Evolutionary conservation across 371 early-diverging fungal species (phyloP).

Genomic region (Syncephalastrum racemosum): DNA sequence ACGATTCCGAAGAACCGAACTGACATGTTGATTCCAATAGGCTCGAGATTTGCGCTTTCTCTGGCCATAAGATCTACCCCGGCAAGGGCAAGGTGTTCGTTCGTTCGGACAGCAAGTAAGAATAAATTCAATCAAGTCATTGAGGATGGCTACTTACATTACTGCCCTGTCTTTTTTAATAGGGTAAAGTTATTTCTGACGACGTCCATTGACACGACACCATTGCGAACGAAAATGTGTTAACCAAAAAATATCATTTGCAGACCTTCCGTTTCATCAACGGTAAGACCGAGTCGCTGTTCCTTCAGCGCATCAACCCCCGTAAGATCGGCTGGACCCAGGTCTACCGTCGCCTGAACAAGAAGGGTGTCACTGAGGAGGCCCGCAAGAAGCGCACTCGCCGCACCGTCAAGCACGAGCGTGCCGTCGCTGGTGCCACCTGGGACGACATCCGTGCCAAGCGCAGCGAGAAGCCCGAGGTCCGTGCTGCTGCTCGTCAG

Average conservation of each 20-base stretch:
- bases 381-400: conserved; percentile 94
- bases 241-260: background rate
- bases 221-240: no score
- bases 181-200: no score
- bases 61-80: conserved; percentile 98
- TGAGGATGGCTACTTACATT: no score
- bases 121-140: background rate
- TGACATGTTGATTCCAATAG: conserved; percentile 28
- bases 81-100: conserved; percentile 94
- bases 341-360: conserved; percentile 96
- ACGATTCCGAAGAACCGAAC: no score
- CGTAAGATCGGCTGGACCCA: conserved; percentile 97
- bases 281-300: conserved; percentile 94
- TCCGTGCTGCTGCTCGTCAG: conserved; percentile 89
- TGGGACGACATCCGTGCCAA: conserved; percentile 95
- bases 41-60: conserved; percentile 93
- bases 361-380: conserved; percentile 97
- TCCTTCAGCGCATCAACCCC: conserved; percentile 95
- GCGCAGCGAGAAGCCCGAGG: conserved; percentile 94
- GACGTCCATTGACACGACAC: no score
- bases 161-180: no score
- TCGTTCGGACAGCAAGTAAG: conserved; percentile 82
- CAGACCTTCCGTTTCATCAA: conserved; percentile 94
- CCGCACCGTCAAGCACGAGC: conserved; percentile 93
- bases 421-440: conserved; percentile 94